These are phyloP conservation scores for Miscanthus sacchariflorus DNA, from an alignment of 202 grass and related monocot genomes.

Conservation along the genomic window DNA sequence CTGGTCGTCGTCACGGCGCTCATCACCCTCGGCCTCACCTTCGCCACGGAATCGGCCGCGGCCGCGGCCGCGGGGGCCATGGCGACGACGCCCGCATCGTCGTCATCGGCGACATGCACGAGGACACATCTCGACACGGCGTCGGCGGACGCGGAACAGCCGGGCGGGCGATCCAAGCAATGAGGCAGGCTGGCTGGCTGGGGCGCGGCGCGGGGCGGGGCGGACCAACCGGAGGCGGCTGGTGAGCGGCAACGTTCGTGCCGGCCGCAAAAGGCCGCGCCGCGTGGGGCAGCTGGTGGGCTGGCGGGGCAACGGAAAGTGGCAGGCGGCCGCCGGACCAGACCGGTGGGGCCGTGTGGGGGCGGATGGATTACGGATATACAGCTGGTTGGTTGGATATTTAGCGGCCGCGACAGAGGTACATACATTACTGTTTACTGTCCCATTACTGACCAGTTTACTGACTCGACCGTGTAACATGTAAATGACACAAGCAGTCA, in stretches of 20 bases:
- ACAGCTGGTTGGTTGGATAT: slow-evolving; percentile 43
- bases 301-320: slow-evolving; percentile 35
- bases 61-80: not conserved
- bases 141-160: slow-evolving; percentile 13
- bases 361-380: not conserved
- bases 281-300: slow-evolving; percentile 42
- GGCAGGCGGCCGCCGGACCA: slow-evolving; percentile 1
- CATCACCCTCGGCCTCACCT: slow-evolving; percentile 62
- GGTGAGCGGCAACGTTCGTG: slow-evolving; percentile 32
- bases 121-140: not conserved
- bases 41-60: slow-evolving; percentile 19
- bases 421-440: slow-evolving; percentile 37
- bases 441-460: slow-evolving; percentile 34
- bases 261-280: slow-evolving; percentile 44
- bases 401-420: slow-evolving; percentile 44
- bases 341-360: not conserved
- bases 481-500: slow-evolving; percentile 42
- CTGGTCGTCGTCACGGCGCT: slow-evolving; percentile 51
- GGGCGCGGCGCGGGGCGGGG: not conserved
- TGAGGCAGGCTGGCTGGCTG: slow-evolving; percentile 1
- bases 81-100: not conserved
- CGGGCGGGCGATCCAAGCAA: slow-evolving; percentile 51
- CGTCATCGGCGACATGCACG: not conserved
- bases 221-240: slow-evolving; percentile 47
- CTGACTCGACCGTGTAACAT: slow-evolving; percentile 44